Conservation (phyloP, 495 filamentous ascomycete genomes). For the Lophium mytilinum region DNA sequence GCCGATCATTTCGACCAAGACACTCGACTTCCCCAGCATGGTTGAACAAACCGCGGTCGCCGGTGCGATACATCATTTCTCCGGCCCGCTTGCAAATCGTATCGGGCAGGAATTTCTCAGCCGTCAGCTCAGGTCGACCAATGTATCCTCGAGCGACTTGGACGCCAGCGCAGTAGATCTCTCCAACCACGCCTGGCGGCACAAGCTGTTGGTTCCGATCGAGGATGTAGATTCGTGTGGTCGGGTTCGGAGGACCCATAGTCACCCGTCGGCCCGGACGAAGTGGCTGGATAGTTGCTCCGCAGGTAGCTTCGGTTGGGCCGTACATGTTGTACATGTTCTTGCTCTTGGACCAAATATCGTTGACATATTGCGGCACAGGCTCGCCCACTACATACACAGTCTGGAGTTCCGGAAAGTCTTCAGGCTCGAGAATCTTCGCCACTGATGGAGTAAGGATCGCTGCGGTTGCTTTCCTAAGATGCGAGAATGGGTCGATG, state of each 20-base stretch:
- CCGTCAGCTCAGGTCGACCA: slow-evolving; percentile 13
- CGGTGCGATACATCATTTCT: slow-evolving; percentile 33
- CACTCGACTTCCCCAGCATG: slow-evolving; percentile 23
- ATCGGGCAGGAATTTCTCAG: slow-evolving; percentile 9
- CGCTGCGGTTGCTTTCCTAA: slow-evolving; percentile 19
- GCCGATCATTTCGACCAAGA: slow-evolving; percentile 30
- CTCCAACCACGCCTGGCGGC: slow-evolving; percentile 29
- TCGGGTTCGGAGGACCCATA: slow-evolving; percentile 28
- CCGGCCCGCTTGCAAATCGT: not conserved
- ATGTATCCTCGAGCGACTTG: slow-evolving; percentile 36
- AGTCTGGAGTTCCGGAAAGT: slow-evolving; percentile 23
- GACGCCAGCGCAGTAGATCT: slow-evolving; percentile 34
- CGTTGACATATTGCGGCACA: slow-evolving; percentile 24
- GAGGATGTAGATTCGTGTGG: slow-evolving; percentile 32
- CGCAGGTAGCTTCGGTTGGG: slow-evolving; percentile 33
- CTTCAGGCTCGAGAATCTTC: slow-evolving; percentile 12
- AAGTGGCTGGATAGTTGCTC: slow-evolving; percentile 24
- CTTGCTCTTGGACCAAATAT: slow-evolving; percentile 25
- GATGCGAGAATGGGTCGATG: slow-evolving; percentile 19
- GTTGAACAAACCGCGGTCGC: slow-evolving; percentile 30
- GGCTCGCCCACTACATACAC: slow-evolving; percentile 32
- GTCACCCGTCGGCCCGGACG: slow-evolving; percentile 22
- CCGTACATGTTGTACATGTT: slow-evolving; percentile 36
- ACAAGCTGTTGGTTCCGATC: slow-evolving; percentile 9
- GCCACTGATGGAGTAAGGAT: slow-evolving; percentile 33